Base-by-base conservation (phyloP, 768 basidiomycete genomes). In the Gyrodon lividus region DNA sequence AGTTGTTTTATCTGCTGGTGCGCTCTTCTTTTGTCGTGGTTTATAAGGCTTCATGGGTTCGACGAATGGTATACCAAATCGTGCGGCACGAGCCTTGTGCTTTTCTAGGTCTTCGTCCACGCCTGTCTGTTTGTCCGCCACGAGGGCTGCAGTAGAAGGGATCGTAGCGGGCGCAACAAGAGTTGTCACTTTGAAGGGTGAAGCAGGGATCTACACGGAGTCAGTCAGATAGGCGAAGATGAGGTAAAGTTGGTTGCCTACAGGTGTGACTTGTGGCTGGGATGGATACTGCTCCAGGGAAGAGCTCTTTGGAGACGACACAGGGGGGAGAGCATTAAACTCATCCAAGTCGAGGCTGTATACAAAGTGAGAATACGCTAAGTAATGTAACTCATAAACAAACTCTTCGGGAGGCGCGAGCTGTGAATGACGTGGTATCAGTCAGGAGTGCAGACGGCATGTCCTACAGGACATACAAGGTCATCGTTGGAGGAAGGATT, bases 1-100 rank as follows among this genome's bases (percentile, higher is more conserved):
- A 26, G 41, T 5, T 24, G 41, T 0, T 14, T 54, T 23, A 63
- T 37, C 17, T 53, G 35, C 20, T 33, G 48, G 6, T 19, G 30
- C 52, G 5, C 22, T 41, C 14, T 59, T 53, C 47, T 59, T 65
- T 2, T 52, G 44, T 5, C 59, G 57, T 49, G 64, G 57, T 35
- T 62, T 48, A 43, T 68, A 65, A 55, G 71, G 45, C 41, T 65
- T 54, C 5, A 62, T 51, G 23, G 78, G 74, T 43, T 73, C 73
- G 8, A 85, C 78, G 7, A 85, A 60, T 4, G 83, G 78, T n/a
- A 85, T 81, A 28, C 83, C 83, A 57, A 89, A 88, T n/a, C 87
- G 81, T 16, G 74, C 83, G 5, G 86, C 86, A 37, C 87, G 81
- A 38, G 75, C 72, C 61, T 71, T 80, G 47, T 82, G 80, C 59